Percentiles rank a stretch among this genome's conserved stretches.
These are phyloP conservation scores for Diaporthe citri DNA, from an alignment of 2,329 filamentous ascomycete genomes.

Conservation along the genomic window DNA sequence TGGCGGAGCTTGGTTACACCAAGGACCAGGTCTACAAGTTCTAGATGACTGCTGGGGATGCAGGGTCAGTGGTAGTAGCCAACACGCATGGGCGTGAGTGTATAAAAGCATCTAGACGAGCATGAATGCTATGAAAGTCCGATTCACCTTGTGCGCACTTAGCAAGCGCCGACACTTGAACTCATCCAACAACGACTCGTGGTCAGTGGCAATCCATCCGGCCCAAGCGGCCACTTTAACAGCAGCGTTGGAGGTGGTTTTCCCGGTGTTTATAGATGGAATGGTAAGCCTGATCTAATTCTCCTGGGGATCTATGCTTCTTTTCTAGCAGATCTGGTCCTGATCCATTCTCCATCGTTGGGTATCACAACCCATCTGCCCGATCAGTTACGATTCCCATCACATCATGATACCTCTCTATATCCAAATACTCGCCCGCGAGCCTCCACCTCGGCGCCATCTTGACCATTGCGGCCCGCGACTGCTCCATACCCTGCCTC, in stretches of 20 bases:
- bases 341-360: neutral
- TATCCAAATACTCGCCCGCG: conserved; percentile 52
- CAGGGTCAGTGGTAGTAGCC: neutral
- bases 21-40: conserved; percentile 98
- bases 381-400: conserved; percentile 41
- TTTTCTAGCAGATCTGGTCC: neutral
- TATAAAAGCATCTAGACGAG: conserved; percentile 17
- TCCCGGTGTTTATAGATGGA: too few species aligned
- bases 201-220: too few species aligned
- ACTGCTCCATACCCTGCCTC: conserved; percentile 47
- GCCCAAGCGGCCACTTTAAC: neutral
- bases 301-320: neutral
- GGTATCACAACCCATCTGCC: conserved; percentile 4
- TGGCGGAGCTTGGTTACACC: conserved; percentile 80
- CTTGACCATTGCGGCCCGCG: conserved; percentile 47
- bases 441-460: conserved; percentile 51
- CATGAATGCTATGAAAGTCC: neutral
- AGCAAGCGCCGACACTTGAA: too few species aligned
- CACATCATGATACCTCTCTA: conserved; percentile 53
- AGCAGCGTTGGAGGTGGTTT: too few species aligned
- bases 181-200: too few species aligned
- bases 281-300: neutral
- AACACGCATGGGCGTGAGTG: neutral
- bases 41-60: conserved; percentile 54
- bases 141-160: neutral